Evolutionary conservation across 495 filamentous ascomycete genomes (phyloP), one percentile per base, ranked within the genome.

Genomic region (Melanomma pulvis-pyrius): DNA sequence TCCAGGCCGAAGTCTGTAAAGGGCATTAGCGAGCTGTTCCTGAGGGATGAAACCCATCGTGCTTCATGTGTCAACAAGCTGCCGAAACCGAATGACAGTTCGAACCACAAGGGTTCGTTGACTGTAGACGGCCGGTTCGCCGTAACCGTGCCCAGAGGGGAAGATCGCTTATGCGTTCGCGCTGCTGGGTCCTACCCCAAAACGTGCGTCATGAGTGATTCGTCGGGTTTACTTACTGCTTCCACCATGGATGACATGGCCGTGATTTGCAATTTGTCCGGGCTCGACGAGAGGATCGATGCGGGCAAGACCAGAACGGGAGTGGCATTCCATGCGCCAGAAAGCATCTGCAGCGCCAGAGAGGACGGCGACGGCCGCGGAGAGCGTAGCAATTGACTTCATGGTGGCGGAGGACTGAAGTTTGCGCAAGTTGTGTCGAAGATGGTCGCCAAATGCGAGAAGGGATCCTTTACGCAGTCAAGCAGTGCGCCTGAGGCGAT

Each of bases 261-360:
- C 78, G 70, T 87, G 84, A 34, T 74, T 72, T 1, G 81, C 76
- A 15, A 79, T 65, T 47, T 74, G 44, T 17, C 81, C 83, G 9
- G 79, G 78, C 44, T 79, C 74, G 29, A 86, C 77, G 59, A 87
- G 61, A 25, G 84, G 84, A 68, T 87, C 84, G 32, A 87, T 74
- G 28, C 83, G 80, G 51, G 79, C 83, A 72, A 91, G 64, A 69
- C 85, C 90, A 65, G 84, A 80, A 47, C 81, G 81, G 64, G 84
- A 87, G 63, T 81, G 86, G 74, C 92, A 97, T 56, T 88, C 87
- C 81, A 96, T 86, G 77, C 92, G 91, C 91, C 91, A 97, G 77
- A 96, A 96, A 36, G 90, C 92, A 67, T 83, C 70, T 36, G 81
- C 57, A 22, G 46, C 26, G 17, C 57, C 65, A 9, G 61, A 58